Base-by-base conservation (phyloP, 2,329 filamentous ascomycete genomes). In the Aspergillus uvarum region DNA sequence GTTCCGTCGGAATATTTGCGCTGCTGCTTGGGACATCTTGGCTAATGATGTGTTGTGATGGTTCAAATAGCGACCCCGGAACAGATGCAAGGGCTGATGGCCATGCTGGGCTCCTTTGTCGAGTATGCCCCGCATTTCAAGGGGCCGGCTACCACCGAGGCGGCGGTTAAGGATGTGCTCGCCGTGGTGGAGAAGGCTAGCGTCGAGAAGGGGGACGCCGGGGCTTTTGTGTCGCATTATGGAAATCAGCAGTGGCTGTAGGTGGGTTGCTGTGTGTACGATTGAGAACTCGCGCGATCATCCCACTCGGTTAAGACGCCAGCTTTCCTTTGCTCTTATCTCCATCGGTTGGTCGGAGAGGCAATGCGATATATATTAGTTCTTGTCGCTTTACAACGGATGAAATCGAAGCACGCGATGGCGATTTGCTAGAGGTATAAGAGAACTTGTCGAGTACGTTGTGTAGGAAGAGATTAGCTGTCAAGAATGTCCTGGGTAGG, bases 191-290 rank as follows among this genome's bases (percentile, higher is more conserved):
- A 79, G 6, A 74, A 71, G 32, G 70, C 76, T 2, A 83, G 75
- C 29, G 69, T 85, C 8, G 78, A 81, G 51, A 51, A 53, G 22
- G 81, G 79, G 0, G 64, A 80, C 65, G 83, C 76, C 2, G 85
- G 85, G 2, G 69, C 73, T 0, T 85, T 84, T 64, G 63, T 87
- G 1, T 84, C 82, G 29, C 84, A 88, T 38, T 66, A 77, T 58
- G 82, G 84, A 3, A 83, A 76, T 63, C 81, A 83, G 70, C 75
- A 80, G 56, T 86, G 83, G 83, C 49, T 85, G 8, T 85, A 65
- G 69, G n/a, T 51, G 47, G 47, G 26, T 22, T 50, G n/a, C 47
- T 16, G 26, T 50, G 12, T 50, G 22, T 22, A 22, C 4, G 22
- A 22, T 22, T 22, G 22, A 3, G 22, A 3, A 3, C 22, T 3